Conservation (phyloP, 2,329 filamentous ascomycete species). For the Aspergillus cejpii region DNA sequence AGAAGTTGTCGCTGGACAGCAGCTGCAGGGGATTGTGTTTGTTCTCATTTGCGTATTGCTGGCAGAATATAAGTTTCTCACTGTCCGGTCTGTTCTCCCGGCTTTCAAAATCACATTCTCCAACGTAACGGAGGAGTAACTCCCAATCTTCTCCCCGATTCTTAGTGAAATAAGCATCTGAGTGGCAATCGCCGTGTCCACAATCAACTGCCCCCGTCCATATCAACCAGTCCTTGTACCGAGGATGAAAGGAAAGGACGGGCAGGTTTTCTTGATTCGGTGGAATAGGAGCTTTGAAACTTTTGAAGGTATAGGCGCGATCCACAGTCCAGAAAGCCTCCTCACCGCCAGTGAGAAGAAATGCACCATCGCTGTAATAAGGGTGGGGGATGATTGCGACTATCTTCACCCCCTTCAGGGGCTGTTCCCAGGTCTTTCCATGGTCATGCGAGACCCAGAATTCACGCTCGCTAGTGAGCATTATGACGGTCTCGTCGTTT, state of each 20-base stretch:
- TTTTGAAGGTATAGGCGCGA: slow-evolving; percentile 64
- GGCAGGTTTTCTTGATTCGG: slow-evolving; percentile 46
- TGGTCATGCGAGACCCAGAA: slow-evolving; percentile 76
- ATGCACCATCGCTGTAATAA: slow-evolving; percentile 78
- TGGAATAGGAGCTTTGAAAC: slow-evolving; percentile 63
- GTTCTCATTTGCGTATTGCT: slow-evolving; percentile 58
- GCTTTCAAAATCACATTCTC: slow-evolving; percentile 83
- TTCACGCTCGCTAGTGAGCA: slow-evolving; percentile 53
- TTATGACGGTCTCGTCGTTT: slow-evolving; percentile 65
- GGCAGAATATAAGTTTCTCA: slow-evolving; percentile 58
- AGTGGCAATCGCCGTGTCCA: slow-evolving; percentile 59
- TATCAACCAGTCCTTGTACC: slow-evolving; percentile 81
- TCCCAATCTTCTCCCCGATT: slow-evolving; percentile 77
- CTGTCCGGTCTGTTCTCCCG: slow-evolving; percentile 52
- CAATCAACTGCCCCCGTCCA: slow-evolving; percentile 74
- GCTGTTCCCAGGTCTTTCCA: slow-evolving; percentile 74
- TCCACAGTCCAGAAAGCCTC: slow-evolving; percentile 75
- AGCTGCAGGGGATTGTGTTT: slow-evolving; percentile 60
- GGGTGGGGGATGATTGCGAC: slow-evolving; percentile 66
- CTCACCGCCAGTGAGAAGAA: slow-evolving; percentile 66
- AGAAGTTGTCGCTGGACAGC: slow-evolving; percentile 72
- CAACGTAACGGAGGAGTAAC: slow-evolving; percentile 64
- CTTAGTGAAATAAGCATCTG: slow-evolving; percentile 66
- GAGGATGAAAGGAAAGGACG: slow-evolving; percentile 73
- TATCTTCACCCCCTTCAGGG: slow-evolving; percentile 64